Base-by-base conservation (phyloP, 805 yeast species). In the Candida piceae region DNA sequence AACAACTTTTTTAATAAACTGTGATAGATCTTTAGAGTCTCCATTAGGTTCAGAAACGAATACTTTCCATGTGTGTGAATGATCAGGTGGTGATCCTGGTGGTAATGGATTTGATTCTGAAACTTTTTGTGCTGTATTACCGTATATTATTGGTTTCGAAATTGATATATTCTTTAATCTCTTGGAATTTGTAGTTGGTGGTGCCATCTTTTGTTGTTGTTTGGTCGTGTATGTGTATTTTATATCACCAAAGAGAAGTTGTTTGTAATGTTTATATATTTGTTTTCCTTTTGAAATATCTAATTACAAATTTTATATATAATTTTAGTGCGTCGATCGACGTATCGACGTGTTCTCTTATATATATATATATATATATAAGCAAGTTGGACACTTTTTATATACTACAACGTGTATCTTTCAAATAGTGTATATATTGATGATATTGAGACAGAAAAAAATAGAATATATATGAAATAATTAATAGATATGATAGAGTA, bases 51-150 rank as follows among this genome's bases (percentile, higher is more conserved):
- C 88, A 50, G 77, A 67, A 1, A 93, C 80, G 54, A 88, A 93
- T 7, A 93, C 85, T 3, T 96, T 89, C 98, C 98, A 93, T 35
- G 77, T 71, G 60, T 93, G 98, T 2, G 97, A 87, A 53, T 93
- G 98, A 50, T 90, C 97, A 1, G 71, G 70, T 2, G 96, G 95
- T 0, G 88, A 80, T 29, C 69, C 70, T 6, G 67, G 62, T 5
- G 83, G 75, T 44, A 74, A 69, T 36, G 65, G 73, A 49, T 41
- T 62, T 28, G 62, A 71, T 17, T 53, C 57, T 22, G 75, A 74
- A 29, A 86, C 62, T 24, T 85, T 87, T 17, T 71, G 70, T 0
- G 96, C 94, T 3, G 76, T 69, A 58, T 87, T 87, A 6, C 96
- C 96, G 53, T 83, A 84, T 21, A 82, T 59, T 16, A 87, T 76